Evolutionary conservation across 768 basidiomycete species (phyloP), one percentile per base, ranked within the genome.

Genomic region (Cystobasidium onofrii): DNA sequence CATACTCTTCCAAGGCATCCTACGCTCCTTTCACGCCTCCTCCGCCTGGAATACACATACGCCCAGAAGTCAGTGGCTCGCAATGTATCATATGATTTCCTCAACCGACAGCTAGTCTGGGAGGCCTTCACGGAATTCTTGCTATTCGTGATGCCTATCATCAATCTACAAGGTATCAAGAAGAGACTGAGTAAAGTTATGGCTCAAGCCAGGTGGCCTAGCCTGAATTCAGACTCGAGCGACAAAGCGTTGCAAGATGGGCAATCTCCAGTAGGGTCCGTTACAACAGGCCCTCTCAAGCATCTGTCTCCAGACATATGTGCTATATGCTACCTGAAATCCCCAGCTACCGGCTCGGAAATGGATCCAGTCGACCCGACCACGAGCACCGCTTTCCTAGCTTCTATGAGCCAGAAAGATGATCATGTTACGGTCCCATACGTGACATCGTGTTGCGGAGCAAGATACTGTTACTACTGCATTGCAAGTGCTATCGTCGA

Each of bases 21-120:
- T 0, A 90, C 92, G 31, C 80, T 93, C 31, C 83, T 88, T 15
- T 92, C 95, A 79, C 84, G 96, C 60, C 75, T 96, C 25, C 83
- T 97, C 18, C 81, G 84, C 29, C 86, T 99, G 84, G 84, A 84
- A 34, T 86, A 97, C 1, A 85, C 88, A 0, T 89, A 94, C 1
- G 84, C 89, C 0, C 86, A 87, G 36, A 83, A 85, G 50, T 85
- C 88, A 39, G 85, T 88, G 41, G 87, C 86, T 75, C 87, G 90
- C 20, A 89, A 94, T 77, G 90, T 98, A 64, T 95, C 91, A 79
- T 99, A 96, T 81, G 96, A 98, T 79, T 98, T 93, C 79, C 95
- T 98, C 91, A 97, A 98, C 78, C 90, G 96, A 77, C 95, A 98
- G 81, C 90, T 99, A 86, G 96, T 99, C 69, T 99, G 96, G 96